A percentile compares a stretch with the other conserved stretches of the same genome.
Evolutionary conservation across 441 rosid species (phyloP).

Genomic region (Gossypium davidsonii): DNA sequence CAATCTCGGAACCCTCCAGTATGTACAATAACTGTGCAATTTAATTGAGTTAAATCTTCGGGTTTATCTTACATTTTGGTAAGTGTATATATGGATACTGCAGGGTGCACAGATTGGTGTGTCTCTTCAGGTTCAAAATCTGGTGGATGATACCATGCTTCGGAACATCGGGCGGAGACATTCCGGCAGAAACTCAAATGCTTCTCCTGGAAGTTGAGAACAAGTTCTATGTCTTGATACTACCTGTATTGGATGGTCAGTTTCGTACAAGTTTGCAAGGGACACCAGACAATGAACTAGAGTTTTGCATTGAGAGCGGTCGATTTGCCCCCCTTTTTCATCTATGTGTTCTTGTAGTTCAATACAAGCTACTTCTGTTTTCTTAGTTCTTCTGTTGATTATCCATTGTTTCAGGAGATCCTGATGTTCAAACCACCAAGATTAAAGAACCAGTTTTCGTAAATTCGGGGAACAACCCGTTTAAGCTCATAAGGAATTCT

Average conservation of each 20-base stretch:
- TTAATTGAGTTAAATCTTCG: neutral
- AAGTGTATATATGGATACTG: neutral
- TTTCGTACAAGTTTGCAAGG: conserved; percentile 63
- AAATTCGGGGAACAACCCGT: conserved; percentile 58
- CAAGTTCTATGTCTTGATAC: conserved; percentile 42
- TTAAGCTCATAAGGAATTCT: conserved; percentile 50
- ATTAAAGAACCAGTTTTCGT: conserved; percentile 43
- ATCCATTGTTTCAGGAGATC: conserved; percentile 36
- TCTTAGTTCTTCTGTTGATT: neutral
- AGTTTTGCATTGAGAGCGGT: conserved; percentile 70
- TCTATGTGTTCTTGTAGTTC: neutral
- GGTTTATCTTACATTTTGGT: neutral
- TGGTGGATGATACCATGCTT: conserved; percentile 79
- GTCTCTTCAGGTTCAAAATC: conserved; percentile 54
- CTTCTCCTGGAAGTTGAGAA: conserved; percentile 41
- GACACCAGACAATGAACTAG: conserved; percentile 41
- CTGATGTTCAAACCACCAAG: conserved; percentile 32
- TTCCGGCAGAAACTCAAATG: conserved; percentile 63
- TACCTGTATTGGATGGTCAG: conserved; percentile 58
- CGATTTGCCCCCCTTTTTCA: neutral
- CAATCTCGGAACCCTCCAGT: conserved; percentile 41
- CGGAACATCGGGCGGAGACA: conserved; percentile 41
- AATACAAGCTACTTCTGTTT: neutral
- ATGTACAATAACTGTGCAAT: conserved; percentile 5
- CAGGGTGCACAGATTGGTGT: conserved; percentile 48